Conservation (phyloP, 768 basidiomycete species). For the Termitomyces sp. region DNA sequence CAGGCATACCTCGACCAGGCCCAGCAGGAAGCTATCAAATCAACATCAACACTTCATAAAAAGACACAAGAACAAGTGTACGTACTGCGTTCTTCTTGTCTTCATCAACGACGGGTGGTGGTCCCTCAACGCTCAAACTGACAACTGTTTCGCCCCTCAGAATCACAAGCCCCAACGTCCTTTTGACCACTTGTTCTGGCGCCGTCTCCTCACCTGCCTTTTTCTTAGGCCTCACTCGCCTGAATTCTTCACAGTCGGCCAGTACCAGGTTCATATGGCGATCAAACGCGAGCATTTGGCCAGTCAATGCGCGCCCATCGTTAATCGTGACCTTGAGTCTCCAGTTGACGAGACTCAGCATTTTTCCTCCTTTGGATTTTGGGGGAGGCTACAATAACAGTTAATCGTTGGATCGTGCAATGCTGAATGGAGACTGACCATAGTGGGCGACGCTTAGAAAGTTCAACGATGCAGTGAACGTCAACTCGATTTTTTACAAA, state of each 20-base stretch:
- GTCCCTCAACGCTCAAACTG: slow-evolving; percentile 91
- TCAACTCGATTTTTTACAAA: slow-evolving; percentile 21
- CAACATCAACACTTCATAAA: slow-evolving; percentile 13
- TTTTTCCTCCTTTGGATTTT: slow-evolving; percentile 97
- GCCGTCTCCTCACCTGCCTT: slow-evolving; percentile 78
- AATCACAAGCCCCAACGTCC: slow-evolving; percentile 94
- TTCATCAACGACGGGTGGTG: slow-evolving; percentile 87
- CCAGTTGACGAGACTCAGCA: slow-evolving; percentile 98
- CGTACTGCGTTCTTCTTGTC: slow-evolving; percentile 81
- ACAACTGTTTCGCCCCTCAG: slow-evolving; percentile 96
- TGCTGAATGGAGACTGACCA: slow-evolving; percentile 38
- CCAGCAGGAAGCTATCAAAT: slow-evolving; percentile 69
- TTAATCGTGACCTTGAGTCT: slow-evolving; percentile 94
- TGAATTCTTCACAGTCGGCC: slow-evolving; percentile 97
- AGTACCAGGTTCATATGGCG: slow-evolving; percentile 99
- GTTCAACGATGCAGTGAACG: slow-evolving; percentile 16
- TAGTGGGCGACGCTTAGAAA: slow-evolving; percentile 39
- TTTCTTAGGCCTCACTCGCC: slow-evolving; percentile 90
- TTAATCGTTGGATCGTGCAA: slow-evolving; percentile 6
- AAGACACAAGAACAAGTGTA: slow-evolving; percentile 4
- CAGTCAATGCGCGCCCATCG: slow-evolving; percentile 93
- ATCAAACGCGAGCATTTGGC: slow-evolving; percentile 99
- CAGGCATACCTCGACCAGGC: slow-evolving; percentile 93
- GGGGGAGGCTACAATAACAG: slow-evolving; percentile 72
- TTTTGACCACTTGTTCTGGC: slow-evolving; percentile 91